phyloP scores from a whole-genome alignment of 1,284 basidiomycete genomes.

The Moesziomyces parantarcticus region DNA sequence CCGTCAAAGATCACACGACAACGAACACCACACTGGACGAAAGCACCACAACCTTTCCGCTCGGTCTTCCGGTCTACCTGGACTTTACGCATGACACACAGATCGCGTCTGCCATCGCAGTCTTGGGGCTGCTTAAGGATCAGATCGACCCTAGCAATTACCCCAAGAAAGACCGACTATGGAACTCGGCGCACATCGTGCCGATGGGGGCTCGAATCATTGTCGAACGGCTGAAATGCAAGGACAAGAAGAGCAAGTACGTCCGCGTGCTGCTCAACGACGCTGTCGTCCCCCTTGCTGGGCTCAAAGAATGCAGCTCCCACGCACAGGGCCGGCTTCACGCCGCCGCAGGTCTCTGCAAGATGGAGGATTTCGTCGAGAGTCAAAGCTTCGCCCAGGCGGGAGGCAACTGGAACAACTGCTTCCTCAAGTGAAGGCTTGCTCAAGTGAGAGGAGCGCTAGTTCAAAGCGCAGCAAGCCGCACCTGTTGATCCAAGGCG shows the following conservation, averaged over 20 bases:
- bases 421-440: slow-evolving; percentile 14
- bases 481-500: no score
- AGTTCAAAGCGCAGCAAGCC: no score
- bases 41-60: slow-evolving; percentile 9
- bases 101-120: slow-evolving; percentile 17
- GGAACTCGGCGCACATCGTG: slow-evolving; percentile 18
- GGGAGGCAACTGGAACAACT: slow-evolving; percentile 27
- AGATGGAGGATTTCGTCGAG: slow-evolving; percentile 14
- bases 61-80: slow-evolving; percentile 12
- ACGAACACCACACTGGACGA: slow-evolving; percentile 26
- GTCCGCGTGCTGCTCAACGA: slow-evolving; percentile 21
- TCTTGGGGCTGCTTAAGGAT: slow-evolving; percentile 20
- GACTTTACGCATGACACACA: slow-evolving; percentile 27
- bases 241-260: slow-evolving; percentile 13
- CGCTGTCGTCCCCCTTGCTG: slow-evolving; percentile 11
- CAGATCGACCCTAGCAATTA: slow-evolving; percentile 6
- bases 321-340: slow-evolving; percentile 16
- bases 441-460: not conserved
- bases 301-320: slow-evolving; percentile 13
- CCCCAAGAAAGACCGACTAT: slow-evolving; percentile 7
- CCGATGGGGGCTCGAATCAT: slow-evolving; percentile 17
- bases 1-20: slow-evolving; percentile 16
- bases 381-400: slow-evolving; percentile 28
- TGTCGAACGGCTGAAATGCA: slow-evolving; percentile 17
- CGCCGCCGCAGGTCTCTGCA: slow-evolving; percentile 13